Percentiles rank a stretch among this genome's conserved stretches.
Conservation (phyloP, 345 rosid species). For the Corchorus olitorius region DNA sequence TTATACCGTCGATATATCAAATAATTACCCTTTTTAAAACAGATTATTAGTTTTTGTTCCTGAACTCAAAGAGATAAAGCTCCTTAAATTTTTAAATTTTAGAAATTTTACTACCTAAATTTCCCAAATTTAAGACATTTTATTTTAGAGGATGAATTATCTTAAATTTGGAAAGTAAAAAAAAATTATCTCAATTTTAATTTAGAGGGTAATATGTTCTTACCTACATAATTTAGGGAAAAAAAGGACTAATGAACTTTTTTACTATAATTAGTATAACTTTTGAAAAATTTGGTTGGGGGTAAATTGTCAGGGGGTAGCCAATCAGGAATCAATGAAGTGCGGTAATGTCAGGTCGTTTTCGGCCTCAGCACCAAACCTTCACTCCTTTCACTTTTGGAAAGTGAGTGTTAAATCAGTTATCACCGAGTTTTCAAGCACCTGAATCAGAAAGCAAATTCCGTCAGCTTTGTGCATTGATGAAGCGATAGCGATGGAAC, state of each 20-base stretch:
- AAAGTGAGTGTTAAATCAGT: neutral
- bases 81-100: neutral
- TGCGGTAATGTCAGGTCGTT: constrained; percentile 9
- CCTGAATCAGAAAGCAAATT: neutral
- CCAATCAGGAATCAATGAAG: neutral
- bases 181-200: too few species aligned
- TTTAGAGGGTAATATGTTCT: too few species aligned
- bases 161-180: too few species aligned
- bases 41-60: neutral
- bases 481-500: neutral
- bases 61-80: neutral
- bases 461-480: neutral
- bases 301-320: neutral
- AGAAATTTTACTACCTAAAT: too few species aligned
- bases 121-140: too few species aligned
- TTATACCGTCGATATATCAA: too few species aligned
- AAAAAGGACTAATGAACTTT: too few species aligned
- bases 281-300: neutral
- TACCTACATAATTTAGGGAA: too few species aligned
- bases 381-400: neutral
- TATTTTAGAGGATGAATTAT: too few species aligned
- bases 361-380: neutral
- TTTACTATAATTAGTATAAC: too few species aligned
- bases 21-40: too few species aligned
- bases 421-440: neutral